Conservation (phyloP, 2,329 filamentous ascomycete species). For the Bipolaris zeicola region DNA sequence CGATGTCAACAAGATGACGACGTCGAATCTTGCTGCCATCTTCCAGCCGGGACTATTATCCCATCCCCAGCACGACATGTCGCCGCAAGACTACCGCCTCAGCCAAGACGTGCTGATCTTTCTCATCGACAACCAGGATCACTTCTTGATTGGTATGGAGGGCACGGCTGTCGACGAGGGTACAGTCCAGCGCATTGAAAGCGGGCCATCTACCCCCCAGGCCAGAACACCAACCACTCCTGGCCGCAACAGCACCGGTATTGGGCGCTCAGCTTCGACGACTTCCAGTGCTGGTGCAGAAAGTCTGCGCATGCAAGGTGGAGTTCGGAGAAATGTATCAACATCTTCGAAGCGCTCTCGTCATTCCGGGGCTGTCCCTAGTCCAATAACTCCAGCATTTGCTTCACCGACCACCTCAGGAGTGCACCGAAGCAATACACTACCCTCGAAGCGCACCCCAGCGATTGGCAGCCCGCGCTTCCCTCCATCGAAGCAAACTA, state of each 20-base stretch:
- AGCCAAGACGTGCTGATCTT: constrained; percentile 98
- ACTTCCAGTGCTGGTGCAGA: constrained; percentile 78
- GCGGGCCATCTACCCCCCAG: constrained; percentile 64
- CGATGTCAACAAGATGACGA: constrained; percentile 95
- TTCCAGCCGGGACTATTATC: constrained; percentile 97
- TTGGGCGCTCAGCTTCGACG: constrained; percentile 75
- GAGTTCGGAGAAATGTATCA: constrained; percentile 84
- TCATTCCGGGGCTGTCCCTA: constrained; percentile 72
- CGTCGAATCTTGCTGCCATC: constrained; percentile 91
- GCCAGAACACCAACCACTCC: constrained; percentile 56
- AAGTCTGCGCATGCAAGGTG: constrained; percentile 79
- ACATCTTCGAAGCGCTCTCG: constrained; percentile 88
- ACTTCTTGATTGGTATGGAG: constrained; percentile 98
- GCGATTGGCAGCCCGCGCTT: constrained; percentile 57
- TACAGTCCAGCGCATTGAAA: constrained; percentile 70
- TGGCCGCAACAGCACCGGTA: constrained; percentile 58
- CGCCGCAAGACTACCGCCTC: constrained; percentile 87
- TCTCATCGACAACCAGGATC: constrained; percentile 96
- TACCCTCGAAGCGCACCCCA: constrained; percentile 88
- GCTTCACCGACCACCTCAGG: constrained; percentile 54
- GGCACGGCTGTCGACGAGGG: constrained; percentile 96
- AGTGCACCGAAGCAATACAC: constrained; percentile 83
- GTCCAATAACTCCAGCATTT: constrained; percentile 57
- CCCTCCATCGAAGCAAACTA: constrained; percentile 52
- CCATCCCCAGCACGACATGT: constrained; percentile 93